phyloP scores from a whole-genome alignment of 176 grass and related monocot genomes.

The Coix lacrymajobi region DNA sequence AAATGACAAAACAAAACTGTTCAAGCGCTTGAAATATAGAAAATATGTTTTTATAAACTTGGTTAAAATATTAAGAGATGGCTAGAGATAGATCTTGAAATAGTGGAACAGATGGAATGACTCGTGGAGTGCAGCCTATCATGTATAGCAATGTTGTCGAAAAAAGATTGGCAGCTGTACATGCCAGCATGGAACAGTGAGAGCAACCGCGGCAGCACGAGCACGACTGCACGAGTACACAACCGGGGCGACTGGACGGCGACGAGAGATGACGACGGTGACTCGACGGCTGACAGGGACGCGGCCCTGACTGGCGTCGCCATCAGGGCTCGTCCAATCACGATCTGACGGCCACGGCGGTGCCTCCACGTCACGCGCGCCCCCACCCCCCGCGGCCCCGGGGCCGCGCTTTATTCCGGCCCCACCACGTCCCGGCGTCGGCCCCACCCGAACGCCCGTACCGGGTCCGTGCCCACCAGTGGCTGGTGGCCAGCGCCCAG shows the following conservation, averaged over 20 bases:
- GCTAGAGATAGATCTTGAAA: no score
- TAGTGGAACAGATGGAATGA: no score
- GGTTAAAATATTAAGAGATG: no score
- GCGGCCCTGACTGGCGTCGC: background rate
- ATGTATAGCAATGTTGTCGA: background rate
- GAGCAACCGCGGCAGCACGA: background rate
- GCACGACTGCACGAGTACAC: background rate
- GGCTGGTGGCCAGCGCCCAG: background rate
- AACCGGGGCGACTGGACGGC: background rate
- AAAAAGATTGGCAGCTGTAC: background rate
- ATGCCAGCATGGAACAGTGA: background rate
- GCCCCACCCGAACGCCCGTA: background rate
- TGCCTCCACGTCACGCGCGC: background rate
- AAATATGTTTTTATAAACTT: no score
- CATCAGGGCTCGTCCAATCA: background rate
- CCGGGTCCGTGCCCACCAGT: background rate
- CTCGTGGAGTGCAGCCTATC: background rate
- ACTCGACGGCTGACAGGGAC: background rate
- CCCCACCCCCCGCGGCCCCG: background rate
- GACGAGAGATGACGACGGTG: background rate
- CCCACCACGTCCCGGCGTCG: background rate
- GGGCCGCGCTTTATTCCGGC: background rate
- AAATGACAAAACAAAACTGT: no score
- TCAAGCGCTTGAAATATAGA: no score
- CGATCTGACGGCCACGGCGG: slow-evolving; percentile 7